Evolutionary conservation across 768 basidiomycete genomes (phyloP).

Genomic region (Dioszegia hungarica): DNA sequence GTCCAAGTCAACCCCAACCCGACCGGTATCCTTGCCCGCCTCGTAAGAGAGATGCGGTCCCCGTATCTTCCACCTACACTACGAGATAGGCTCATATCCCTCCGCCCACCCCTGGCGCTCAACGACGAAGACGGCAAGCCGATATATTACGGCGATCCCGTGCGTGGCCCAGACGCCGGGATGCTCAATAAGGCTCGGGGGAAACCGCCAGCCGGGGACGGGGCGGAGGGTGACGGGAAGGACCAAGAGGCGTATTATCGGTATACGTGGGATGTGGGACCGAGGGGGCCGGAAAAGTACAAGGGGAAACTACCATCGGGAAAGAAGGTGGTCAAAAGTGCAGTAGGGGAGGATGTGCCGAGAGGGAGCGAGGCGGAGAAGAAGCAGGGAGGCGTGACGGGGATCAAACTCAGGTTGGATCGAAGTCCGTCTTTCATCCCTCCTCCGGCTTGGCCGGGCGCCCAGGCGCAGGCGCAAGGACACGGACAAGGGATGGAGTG

Average conservation of each 20-base stretch:
- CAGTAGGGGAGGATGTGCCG: constrained; percentile 28
- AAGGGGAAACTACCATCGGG: constrained; percentile 28
- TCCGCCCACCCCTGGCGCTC: constrained; percentile 28
- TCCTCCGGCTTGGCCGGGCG: background rate
- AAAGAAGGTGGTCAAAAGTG: constrained; percentile 27
- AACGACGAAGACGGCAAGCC: constrained; percentile 16
- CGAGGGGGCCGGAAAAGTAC: constrained; percentile 27
- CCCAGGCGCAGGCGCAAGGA: background rate
- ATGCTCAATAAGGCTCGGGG: constrained; percentile 28
- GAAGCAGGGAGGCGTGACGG: background rate
- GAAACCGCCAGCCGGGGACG: constrained; percentile 9
- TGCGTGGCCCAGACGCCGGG: constrained; percentile 24
- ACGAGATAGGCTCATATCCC: constrained; percentile 26
- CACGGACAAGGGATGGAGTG: constrained; percentile 1
- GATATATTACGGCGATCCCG: constrained; percentile 31
- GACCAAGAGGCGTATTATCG: constrained; percentile 16
- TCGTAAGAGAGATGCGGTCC: constrained; percentile 28
- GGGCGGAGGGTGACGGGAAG: background rate
- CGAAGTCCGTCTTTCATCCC: background rate
- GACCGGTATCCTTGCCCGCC: constrained; percentile 14
- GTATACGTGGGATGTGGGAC: constrained; percentile 34
- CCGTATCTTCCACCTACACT: constrained; percentile 31
- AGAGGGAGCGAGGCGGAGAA: background rate
- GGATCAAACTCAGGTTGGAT: constrained; percentile 6
- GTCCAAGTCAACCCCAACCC: constrained; percentile 23